Evolutionary conservation across 176 grass and related monocot species (phyloP).

Genomic region (Urochloa ruziziensis): DNA sequence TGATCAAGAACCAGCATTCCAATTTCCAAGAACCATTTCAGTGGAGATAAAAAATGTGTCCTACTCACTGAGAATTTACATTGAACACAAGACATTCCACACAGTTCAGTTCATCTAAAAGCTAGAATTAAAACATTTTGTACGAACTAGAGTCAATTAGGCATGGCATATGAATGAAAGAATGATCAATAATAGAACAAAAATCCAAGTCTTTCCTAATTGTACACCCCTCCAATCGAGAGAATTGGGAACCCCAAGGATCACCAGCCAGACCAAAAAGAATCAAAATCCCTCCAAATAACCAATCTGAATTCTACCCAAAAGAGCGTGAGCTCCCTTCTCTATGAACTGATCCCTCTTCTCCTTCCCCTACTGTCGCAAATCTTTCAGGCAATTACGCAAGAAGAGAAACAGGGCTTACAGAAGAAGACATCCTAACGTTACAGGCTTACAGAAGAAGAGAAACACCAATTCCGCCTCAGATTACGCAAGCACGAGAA

Average conservation of each 20-base stretch:
- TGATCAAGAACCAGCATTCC: background rate
- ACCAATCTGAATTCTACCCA: slow-evolving; percentile 45
- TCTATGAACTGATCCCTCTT: slow-evolving; percentile 9
- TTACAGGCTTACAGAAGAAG: too few relatives aligned
- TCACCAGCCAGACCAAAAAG: slow-evolving; percentile 24
- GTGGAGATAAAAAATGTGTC: background rate
- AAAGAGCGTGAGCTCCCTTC: slow-evolving; percentile 32
- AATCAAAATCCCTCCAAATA: slow-evolving; percentile 38
- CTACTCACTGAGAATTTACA: too few relatives aligned
- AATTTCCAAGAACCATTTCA: background rate
- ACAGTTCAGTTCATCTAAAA: too few relatives aligned
- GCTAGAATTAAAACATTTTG: background rate
- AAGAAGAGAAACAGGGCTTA: too few relatives aligned
- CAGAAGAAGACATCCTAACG: too few relatives aligned
- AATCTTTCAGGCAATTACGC: too few relatives aligned
- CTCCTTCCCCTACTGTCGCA: background rate
- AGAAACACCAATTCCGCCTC: too few relatives aligned
- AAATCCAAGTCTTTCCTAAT: slow-evolving; percentile 33
- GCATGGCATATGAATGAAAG: slow-evolving; percentile 34
- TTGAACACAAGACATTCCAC: too few relatives aligned
- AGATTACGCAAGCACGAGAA: too few relatives aligned
- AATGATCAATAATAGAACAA: slow-evolving; percentile 41
- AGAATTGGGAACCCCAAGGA: slow-evolving; percentile 32
- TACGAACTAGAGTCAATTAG: background rate
- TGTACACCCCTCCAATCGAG: slow-evolving; percentile 35